phyloP scores from a whole-genome alignment of 495 filamentous ascomycete species.

The Bacidia gigantensis region DNA sequence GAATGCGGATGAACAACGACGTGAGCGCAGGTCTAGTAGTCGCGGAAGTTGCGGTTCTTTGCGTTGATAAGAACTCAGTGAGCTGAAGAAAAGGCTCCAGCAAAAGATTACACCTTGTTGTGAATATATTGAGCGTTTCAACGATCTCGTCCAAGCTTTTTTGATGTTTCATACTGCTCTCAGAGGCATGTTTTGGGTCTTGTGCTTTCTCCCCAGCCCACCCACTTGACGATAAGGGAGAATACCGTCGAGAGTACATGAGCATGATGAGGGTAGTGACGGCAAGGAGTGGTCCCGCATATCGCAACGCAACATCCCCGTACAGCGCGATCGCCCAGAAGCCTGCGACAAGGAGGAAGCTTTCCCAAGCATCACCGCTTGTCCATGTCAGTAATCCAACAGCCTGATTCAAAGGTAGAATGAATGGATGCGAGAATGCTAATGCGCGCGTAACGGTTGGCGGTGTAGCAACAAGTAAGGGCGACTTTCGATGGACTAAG shows the following conservation, averaged over 20 bases:
- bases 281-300: conserved; percentile 68
- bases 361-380: conserved; percentile 86
- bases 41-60: conserved; percentile 78
- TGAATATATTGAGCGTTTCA: conserved; percentile 77
- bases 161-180: conserved; percentile 52
- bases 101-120: conserved; percentile 77
- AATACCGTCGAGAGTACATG: conserved; percentile 87
- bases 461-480: conserved; percentile 81
- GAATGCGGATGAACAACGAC: conserved; percentile 74
- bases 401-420: conserved; percentile 71
- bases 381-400: conserved; percentile 86
- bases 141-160: conserved; percentile 94
- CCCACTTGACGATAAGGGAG: conserved; percentile 73
- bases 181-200: conserved; percentile 34
- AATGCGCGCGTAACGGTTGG: conserved; percentile 85
- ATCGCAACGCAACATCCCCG: conserved; percentile 64
- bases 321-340: conserved; percentile 85
- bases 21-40: conserved; percentile 88
- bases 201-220: conserved; percentile 48
- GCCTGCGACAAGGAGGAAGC: conserved; percentile 68
- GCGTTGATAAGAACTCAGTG: conserved; percentile 87
- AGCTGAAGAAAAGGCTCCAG: conserved; percentile 76
- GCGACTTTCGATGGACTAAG: conserved; percentile 91
- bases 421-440: conserved; percentile 86
- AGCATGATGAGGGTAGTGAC: conserved; percentile 69